Percentiles rank a stretch among this genome's conserved stretches.
phyloP scores from a whole-genome alignment of 192 early-diverging fungal species.

The Coemansia sp. region DNA sequence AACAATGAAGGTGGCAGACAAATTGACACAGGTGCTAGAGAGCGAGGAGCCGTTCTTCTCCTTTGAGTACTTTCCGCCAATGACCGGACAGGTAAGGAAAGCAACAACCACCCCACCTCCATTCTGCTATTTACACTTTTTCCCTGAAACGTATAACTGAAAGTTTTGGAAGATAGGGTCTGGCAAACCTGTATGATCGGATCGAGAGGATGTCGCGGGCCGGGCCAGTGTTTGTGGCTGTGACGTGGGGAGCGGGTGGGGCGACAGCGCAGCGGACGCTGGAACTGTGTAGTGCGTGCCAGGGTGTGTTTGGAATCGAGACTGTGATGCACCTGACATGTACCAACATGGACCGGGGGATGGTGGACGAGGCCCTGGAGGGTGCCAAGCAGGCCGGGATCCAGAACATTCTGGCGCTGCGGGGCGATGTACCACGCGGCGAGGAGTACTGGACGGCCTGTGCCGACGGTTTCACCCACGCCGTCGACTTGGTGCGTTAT shows the following conservation, averaged over 20 bases:
- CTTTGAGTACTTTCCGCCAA: slow-evolving; percentile 98
- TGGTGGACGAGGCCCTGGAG: slow-evolving; percentile 77
- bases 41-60: slow-evolving; percentile 62
- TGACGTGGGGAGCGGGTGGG: slow-evolving; percentile 98
- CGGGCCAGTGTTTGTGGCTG: slow-evolving; percentile 90
- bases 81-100: slow-evolving; percentile 69
- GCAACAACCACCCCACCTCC: too few relatives aligned
- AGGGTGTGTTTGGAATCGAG: slow-evolving; percentile 87
- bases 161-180: slow-evolving; percentile 53
- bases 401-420: slow-evolving; percentile 91
- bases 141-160: background rate
- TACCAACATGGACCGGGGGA: slow-evolving; percentile 90
- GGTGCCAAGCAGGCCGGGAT: slow-evolving; percentile 81
- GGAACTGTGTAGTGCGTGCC: slow-evolving; percentile 78
- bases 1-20: slow-evolving; percentile 65
- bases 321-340: slow-evolving; percentile 97
- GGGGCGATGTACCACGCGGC: slow-evolving; percentile 88
- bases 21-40: slow-evolving; percentile 54
- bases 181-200: slow-evolving; percentile 89
- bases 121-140: background rate
- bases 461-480: slow-evolving; percentile 67
- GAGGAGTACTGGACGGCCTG: slow-evolving; percentile 71
- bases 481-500: slow-evolving; percentile 84
- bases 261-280: slow-evolving; percentile 81
- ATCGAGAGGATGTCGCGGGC: slow-evolving; percentile 91